Percentiles rank a stretch among this genome's conserved stretches.
Conservation (phyloP, 176 grass and related monocot species). For the Thalia dealbata region DNA sequence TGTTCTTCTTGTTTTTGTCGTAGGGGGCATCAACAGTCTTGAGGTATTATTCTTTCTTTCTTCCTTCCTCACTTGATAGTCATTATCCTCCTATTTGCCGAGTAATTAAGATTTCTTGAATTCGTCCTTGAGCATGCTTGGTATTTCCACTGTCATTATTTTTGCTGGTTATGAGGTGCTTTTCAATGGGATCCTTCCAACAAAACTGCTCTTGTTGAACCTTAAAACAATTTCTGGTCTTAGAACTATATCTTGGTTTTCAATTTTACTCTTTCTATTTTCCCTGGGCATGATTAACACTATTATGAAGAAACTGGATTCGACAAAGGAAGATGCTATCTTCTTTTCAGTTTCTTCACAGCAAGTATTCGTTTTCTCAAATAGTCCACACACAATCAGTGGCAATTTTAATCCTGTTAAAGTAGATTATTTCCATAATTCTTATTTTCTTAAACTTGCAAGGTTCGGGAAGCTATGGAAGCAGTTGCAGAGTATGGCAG, state of each 20-base stretch:
- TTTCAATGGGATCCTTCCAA: not conserved
- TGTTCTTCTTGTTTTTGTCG: constrained; percentile 79
- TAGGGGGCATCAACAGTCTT: constrained; percentile 79
- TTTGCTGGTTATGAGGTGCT: not conserved
- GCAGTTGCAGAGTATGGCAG: constrained; percentile 64
- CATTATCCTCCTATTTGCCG: not conserved
- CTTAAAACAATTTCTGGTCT: not conserved
- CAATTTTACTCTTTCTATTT: not conserved
- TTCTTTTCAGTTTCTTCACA: not conserved
- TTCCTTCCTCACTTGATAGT: constrained; percentile 9
- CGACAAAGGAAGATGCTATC: not conserved
- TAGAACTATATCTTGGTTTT: not conserved
- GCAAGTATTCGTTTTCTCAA: not conserved
- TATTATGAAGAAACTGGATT: not conserved
- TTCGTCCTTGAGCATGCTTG: not conserved
- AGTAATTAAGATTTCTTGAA: not conserved
- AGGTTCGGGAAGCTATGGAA: constrained; percentile 82
- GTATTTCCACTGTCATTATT: not conserved
- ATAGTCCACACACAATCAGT: not conserved
- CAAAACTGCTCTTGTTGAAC: not conserved
- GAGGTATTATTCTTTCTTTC: constrained; percentile 46
- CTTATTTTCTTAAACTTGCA: constrained; percentile 17
- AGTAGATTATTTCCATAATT: constrained; percentile 10
- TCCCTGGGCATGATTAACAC: not conserved
- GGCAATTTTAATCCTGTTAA: not conserved